A percentile compares a stretch with the other conserved stretches of the same genome.
phyloP scores from a whole-genome alignment of 371 early-diverging fungal species.

The Basidiobolus meristosporus region DNA sequence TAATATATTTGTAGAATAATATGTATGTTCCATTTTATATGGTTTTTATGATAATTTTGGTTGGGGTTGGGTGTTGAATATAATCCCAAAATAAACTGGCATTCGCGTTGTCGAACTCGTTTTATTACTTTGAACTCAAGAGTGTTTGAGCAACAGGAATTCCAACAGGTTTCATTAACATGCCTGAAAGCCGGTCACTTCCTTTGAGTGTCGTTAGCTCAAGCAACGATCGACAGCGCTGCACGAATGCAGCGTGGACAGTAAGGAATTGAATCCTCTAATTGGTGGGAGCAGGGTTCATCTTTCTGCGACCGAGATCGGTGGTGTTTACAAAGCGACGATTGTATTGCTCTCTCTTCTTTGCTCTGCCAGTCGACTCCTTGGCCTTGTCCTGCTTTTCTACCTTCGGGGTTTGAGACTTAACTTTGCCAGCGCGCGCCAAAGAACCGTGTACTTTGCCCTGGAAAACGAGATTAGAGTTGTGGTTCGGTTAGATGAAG shows the following conservation, averaged over 20 bases:
- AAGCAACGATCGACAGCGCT: neutral
- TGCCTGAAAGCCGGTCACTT: no score
- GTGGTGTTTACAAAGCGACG: constrained; percentile 94
- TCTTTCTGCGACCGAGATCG: constrained; percentile 72
- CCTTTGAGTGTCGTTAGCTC: no score
- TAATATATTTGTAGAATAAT: no score
- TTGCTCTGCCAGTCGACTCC: constrained; percentile 79
- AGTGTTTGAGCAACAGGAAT: neutral
- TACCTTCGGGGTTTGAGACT: constrained; percentile 98
- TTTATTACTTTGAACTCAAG: neutral
- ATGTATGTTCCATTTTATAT: neutral
- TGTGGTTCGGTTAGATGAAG: no score
- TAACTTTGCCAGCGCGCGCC: constrained; percentile 99
- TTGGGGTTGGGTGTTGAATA: neutral
- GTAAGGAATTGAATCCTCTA: neutral
- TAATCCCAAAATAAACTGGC: neutral
- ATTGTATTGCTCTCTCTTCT: constrained; percentile 95
- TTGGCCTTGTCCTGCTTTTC: constrained; percentile 96
- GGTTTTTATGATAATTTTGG: neutral
- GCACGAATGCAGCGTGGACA: neutral
- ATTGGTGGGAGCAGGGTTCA: constrained; percentile 44
- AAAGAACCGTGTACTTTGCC: constrained; percentile 99
- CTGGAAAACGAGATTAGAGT: constrained; percentile 16
- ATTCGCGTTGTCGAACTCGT: neutral
- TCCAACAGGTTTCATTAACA: neutral